Conservation (phyloP, 208 protist genomes). For the Leishmania tropica region DNA sequence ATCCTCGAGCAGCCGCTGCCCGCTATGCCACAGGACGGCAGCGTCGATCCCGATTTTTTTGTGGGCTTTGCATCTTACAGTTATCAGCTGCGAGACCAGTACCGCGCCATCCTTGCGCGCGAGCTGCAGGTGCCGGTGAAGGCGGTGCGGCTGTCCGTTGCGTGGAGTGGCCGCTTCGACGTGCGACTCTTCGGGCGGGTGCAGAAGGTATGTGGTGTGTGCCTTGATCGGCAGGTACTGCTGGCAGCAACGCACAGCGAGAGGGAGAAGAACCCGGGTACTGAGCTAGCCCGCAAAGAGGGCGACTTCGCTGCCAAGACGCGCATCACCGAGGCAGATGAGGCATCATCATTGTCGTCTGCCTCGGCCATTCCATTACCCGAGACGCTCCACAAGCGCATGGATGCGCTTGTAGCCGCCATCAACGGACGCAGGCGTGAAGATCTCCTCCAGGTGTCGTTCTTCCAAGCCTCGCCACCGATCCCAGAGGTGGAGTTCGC, state of each 20-base stretch:
- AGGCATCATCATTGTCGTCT: not conserved
- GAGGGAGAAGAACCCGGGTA: no score
- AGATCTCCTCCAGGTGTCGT: conserved; percentile 49
- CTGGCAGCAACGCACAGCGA: not conserved
- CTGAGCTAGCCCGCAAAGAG: not conserved
- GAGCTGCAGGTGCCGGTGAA: conserved; percentile 58
- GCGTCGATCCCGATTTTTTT: conserved; percentile 76
- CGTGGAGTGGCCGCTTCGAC: conserved; percentile 86
- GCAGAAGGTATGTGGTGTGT: conserved; percentile 84
- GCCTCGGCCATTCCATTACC: conserved; percentile 17
- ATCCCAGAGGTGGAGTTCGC: conserved; percentile 80
- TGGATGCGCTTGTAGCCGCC: conserved; percentile 39
- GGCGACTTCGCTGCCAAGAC: not conserved
- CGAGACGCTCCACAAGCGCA: conserved; percentile 33
- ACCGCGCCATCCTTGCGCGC: conserved; percentile 69
- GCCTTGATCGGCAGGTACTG: conserved; percentile 30
- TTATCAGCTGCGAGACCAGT: conserved; percentile 82
- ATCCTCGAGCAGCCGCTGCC: conserved; percentile 78
- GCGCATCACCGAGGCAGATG: not conserved
- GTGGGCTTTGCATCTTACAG: conserved; percentile 86
- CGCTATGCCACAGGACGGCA: conserved; percentile 70
- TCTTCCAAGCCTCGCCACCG: conserved; percentile 68
- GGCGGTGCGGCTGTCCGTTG: conserved; percentile 77
- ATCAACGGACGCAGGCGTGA: conserved; percentile 59
- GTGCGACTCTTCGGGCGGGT: conserved; percentile 63